A percentile compares a stretch with the other conserved stretches of the same genome.
Conservation (phyloP, 371 early-diverging fungal species). For the Cokeromyces recurvatus region DNA sequence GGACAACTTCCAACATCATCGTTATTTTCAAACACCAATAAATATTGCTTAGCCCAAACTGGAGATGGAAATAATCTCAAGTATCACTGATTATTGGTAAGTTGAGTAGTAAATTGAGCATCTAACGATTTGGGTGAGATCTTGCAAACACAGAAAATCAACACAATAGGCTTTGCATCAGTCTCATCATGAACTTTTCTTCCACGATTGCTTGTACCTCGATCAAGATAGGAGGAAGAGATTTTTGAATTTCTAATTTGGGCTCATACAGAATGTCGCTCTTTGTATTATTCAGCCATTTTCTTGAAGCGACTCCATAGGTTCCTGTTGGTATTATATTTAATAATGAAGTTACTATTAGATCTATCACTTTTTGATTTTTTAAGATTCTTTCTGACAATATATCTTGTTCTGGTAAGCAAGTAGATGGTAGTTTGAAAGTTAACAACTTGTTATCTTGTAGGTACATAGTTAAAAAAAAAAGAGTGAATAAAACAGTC, state of each 20-base stretch:
- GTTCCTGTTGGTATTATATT: conserved; percentile 11
- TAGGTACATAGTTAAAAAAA: conserved; percentile 7
- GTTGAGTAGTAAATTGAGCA: conserved; percentile 12
- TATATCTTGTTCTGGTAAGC: conserved; percentile 6
- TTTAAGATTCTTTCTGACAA: conserved; percentile 10
- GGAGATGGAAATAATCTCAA: conserved; percentile 9
- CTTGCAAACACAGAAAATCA: conserved; percentile 14
- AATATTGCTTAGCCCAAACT: conserved; percentile 13
- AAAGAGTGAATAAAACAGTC: conserved; percentile 8
- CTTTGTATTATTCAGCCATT: conserved; percentile 13
- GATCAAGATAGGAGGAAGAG: conserved; percentile 15
- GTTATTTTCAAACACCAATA: conserved; percentile 11
- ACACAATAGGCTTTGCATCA: conserved; percentile 14
- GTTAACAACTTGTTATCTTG: conserved; percentile 5
- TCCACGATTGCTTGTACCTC: conserved; percentile 16
- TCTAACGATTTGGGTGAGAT: conserved; percentile 14
- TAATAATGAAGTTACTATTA: conserved; percentile 6
- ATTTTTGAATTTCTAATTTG: conserved; percentile 12
- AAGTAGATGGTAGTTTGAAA: conserved; percentile 10
- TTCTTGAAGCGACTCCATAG: conserved; percentile 12
- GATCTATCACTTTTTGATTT: conserved; percentile 7
- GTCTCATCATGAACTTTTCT: conserved; percentile 17
- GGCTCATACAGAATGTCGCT: conserved; percentile 17
- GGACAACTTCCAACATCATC: conserved; percentile 16
- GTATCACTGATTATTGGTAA: conserved; percentile 14